Percentiles rank a stretch among this genome's conserved stretches.
phyloP scores from a whole-genome alignment of 192 early-diverging fungal genomes.

The Backusella parvicylindrica region DNA sequence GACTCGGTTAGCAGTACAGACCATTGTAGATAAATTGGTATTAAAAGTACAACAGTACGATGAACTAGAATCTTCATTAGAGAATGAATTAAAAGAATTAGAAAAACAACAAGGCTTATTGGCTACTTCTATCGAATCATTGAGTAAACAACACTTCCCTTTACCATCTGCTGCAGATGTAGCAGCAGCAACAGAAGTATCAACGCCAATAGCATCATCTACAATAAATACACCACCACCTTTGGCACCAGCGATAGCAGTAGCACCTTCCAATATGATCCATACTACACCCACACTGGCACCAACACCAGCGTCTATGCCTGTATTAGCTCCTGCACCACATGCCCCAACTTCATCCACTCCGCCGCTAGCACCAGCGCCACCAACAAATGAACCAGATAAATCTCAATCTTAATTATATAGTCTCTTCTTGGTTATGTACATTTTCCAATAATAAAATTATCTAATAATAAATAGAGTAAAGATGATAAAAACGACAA shows the following conservation, averaged over 20 bases:
- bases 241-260: no score
- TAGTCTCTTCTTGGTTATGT: background rate
- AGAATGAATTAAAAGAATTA: conserved; percentile 80
- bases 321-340: background rate
- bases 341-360: background rate
- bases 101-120: conserved; percentile 49
- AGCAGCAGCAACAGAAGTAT: background rate
- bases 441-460: background rate
- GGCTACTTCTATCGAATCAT: conserved; percentile 12
- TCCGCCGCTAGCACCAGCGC: background rate
- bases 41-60: conserved; percentile 92
- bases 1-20: conserved; percentile 78
- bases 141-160: background rate
- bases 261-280: no score
- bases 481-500: no score
- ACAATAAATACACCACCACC: background rate
- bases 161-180: background rate
- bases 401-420: background rate
- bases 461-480: background rate
- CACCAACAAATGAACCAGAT: background rate
- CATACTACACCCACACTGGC: background rate
- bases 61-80: conserved; percentile 83
- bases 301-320: background rate
- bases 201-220: background rate
- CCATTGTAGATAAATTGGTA: conserved; percentile 83